phyloP scores from a whole-genome alignment of 495 filamentous ascomycete genomes.

The Chaetomium fimeti region DNA sequence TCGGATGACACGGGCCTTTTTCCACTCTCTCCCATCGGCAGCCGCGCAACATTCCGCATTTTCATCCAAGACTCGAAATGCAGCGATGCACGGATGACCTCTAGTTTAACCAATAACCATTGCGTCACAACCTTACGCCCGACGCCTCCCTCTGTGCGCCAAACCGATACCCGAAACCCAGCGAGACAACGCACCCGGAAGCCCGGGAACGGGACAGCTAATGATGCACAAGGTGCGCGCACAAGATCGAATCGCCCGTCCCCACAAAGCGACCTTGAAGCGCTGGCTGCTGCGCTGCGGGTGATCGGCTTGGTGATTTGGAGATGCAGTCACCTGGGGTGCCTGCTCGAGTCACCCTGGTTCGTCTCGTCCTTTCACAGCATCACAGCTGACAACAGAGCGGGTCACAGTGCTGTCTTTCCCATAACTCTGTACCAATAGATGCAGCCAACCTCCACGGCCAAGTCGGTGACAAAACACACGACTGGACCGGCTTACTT shows the following conservation, averaged over 20 bases:
- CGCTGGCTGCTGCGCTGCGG: neutral
- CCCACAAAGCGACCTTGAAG: conserved; percentile 1
- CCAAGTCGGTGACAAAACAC: neutral
- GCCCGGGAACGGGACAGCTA: neutral
- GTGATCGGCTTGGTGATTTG: neutral
- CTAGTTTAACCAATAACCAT: too few relatives aligned
- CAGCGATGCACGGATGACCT: too few relatives aligned
- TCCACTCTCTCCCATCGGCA: neutral
- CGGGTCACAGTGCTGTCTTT: neutral
- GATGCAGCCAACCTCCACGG: neutral
- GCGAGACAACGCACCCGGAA: neutral
- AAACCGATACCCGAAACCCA: too few relatives aligned
- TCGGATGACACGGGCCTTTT: neutral
- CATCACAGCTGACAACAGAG: neutral
- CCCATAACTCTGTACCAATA: neutral
- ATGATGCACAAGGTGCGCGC: conserved; percentile 7
- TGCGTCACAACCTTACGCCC: too few relatives aligned
- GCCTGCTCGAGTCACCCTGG: neutral
- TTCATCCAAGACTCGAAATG: neutral
- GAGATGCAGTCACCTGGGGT: neutral
- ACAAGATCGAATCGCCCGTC: neutral
- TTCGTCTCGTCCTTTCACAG: neutral
- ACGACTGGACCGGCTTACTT: neutral
- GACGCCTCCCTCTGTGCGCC: too few relatives aligned
- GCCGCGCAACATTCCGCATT: neutral